These are phyloP conservation scores for Neurospora sp. DNA, from an alignment of 495 filamentous ascomycete genomes.

Conservation along the genomic window DNA sequence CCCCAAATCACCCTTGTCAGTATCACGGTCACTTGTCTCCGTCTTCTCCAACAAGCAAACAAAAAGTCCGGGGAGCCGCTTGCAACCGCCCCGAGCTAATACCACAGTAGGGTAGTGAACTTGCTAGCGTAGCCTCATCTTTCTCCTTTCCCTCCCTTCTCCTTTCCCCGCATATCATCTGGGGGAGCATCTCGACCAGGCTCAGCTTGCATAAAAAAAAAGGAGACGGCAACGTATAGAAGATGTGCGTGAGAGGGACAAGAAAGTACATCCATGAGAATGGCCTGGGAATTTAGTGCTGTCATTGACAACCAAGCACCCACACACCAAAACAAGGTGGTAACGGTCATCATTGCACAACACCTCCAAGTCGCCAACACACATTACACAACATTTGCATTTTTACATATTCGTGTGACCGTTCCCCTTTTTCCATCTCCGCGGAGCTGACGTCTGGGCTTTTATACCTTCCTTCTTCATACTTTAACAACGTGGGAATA, in stretches of 20 bases:
- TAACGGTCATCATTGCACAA: neutral
- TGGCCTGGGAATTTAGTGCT: neutral
- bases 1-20: neutral
- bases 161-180: neutral
- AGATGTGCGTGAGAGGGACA: too few relatives aligned
- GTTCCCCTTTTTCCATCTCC: slow-evolving; percentile 3
- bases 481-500: too few relatives aligned
- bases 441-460: neutral
- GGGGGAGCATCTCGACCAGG: neutral
- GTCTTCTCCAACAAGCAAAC: neutral
- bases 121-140: neutral
- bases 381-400: neutral
- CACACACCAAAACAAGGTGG: neutral
- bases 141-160: neutral
- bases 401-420: neutral
- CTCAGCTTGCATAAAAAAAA: neutral
- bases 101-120: too few relatives aligned
- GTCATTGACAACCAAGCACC: neutral
- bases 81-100: slow-evolving; percentile 13
- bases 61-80: slow-evolving; percentile 13
- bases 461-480: neutral
- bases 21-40: neutral
- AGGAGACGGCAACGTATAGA: neutral
- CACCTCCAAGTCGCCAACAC: neutral
- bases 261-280: neutral